Conservation (phyloP, 148 eudicot genomes). For the Cornus controversa region DNA sequence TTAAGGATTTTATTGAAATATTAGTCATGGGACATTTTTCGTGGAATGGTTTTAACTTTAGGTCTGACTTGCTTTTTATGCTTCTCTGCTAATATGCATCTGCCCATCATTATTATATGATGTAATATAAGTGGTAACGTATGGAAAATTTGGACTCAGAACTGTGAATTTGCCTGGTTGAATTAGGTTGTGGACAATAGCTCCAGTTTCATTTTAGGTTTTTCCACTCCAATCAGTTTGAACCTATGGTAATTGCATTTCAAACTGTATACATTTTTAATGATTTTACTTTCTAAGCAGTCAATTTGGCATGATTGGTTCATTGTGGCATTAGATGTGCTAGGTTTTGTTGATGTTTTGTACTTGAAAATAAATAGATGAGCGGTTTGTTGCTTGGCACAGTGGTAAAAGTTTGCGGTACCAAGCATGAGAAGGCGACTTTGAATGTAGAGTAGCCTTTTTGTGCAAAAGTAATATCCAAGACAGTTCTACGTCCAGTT, state of each 20-base stretch:
- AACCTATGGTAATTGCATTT: neutral
- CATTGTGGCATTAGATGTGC: neutral
- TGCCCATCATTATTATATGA: neutral
- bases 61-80: neutral
- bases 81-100: neutral
- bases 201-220: neutral
- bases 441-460: no score
- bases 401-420: no score
- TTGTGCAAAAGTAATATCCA: no score
- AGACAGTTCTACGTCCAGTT: no score
- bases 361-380: neutral
- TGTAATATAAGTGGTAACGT: neutral
- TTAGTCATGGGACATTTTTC: neutral
- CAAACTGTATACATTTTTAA: neutral
- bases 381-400: no score
- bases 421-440: no score
- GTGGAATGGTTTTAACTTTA: neutral
- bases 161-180: constrained; percentile 1
- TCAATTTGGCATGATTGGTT: neutral
- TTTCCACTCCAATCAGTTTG: neutral
- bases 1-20: neutral
- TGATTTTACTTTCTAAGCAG: neutral
- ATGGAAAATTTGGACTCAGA: neutral
- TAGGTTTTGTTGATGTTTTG: neutral
- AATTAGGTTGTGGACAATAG: neutral